Conservation (phyloP, 2,329 filamentous ascomycete genomes). For the Diaporthe australafricana region DNA sequence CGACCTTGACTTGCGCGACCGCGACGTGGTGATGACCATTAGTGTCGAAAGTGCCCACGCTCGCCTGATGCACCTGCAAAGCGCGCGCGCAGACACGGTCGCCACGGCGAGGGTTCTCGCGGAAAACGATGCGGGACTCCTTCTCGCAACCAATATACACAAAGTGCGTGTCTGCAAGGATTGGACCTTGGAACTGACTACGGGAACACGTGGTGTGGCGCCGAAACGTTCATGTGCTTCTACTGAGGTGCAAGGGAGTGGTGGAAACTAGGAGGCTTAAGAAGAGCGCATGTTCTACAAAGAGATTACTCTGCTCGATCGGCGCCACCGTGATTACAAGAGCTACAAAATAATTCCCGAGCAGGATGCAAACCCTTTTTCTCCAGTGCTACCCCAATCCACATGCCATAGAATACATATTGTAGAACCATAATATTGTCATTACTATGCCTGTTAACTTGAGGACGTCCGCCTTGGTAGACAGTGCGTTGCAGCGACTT, state of each 20-base stretch:
- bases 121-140: neutral
- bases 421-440: too few relatives aligned
- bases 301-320: too few relatives aligned
- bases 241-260: neutral
- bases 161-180: neutral
- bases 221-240: neutral
- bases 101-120: neutral
- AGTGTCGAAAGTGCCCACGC: neutral
- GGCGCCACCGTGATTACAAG: neutral
- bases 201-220: neutral
- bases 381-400: too few relatives aligned
- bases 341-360: neutral
- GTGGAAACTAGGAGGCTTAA: neutral
- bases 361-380: too few relatives aligned
- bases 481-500: too few relatives aligned
- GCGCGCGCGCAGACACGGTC: neutral
- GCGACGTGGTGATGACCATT: neutral
- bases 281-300: neutral
- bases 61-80: neutral
- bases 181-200: neutral
- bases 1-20: constrained; percentile 1
- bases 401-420: too few relatives aligned
- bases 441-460: too few relatives aligned
- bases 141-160: constrained; percentile 3
- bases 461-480: too few relatives aligned